Percentiles rank a stretch among this genome's conserved stretches.
phyloP scores from a whole-genome alignment of 768 basidiomycete genomes.

The Tylopilus plumbeoviolaceoides region DNA sequence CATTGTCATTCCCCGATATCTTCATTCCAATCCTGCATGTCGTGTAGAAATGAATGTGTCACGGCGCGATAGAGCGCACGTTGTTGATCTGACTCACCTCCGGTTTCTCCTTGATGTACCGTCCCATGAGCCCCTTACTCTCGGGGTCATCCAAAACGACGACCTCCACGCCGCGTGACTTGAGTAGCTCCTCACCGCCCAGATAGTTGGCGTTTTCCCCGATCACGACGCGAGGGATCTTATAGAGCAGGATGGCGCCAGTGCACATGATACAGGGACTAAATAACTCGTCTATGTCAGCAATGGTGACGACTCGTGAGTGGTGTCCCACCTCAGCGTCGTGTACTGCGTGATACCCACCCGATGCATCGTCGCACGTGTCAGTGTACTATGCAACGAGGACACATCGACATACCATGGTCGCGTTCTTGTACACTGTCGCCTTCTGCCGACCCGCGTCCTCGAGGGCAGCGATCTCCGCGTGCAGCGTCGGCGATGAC shows the following conservation, averaged over 20 bases:
- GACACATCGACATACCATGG: slow-evolving; percentile 9
- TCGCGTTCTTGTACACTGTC: slow-evolving; percentile 42
- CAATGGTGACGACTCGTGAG: background rate
- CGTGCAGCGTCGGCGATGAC: slow-evolving; percentile 41
- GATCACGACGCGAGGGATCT: slow-evolving; percentile 62
- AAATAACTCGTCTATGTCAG: background rate
- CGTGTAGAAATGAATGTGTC: slow-evolving; percentile 8
- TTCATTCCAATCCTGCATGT: slow-evolving; percentile 51
- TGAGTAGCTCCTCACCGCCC: slow-evolving; percentile 53
- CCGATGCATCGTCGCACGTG: too few relatives aligned
- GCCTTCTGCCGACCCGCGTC: slow-evolving; percentile 48
- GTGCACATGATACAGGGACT: slow-evolving; percentile 63
- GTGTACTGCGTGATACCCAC: background rate
- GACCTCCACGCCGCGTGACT: slow-evolving; percentile 50
- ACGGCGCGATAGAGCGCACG: slow-evolving; percentile 5
- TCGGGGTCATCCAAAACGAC: slow-evolving; percentile 43
- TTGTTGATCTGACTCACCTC: slow-evolving; percentile 34
- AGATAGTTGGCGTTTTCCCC: slow-evolving; percentile 56
- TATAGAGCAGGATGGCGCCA: slow-evolving; percentile 59
- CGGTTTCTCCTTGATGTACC: slow-evolving; percentile 54
- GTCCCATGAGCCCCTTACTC: slow-evolving; percentile 52
- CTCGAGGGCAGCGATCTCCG: slow-evolving; percentile 48
- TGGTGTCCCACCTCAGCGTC: background rate
- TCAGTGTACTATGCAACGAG: background rate
- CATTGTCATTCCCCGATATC: slow-evolving; percentile 48